Evolutionary conservation across 768 basidiomycete genomes (phyloP), one percentile per base, ranked within the genome.

Genomic region (Lentinula edodes): DNA sequence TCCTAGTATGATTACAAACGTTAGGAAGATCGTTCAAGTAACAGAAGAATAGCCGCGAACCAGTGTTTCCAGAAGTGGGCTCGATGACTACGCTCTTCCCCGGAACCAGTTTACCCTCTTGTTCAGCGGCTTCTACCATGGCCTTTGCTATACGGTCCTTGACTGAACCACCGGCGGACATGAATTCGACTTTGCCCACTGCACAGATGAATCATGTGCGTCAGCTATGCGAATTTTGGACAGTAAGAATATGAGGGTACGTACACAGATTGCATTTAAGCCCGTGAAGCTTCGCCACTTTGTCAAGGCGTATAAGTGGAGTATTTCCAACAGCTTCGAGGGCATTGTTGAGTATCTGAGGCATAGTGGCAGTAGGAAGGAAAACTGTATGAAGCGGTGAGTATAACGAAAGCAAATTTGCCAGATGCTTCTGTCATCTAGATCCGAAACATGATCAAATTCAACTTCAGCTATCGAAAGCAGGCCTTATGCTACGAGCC

Each of bases 61-160:
- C 95, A n/a, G 95, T 96, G 68, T 97, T 96, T 20, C 94, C 94
- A 10, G 91, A 93, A 8, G 92, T 97, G 0, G 97, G 93, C 72
- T 99, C 97, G 62, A 99, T 95, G 61, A 98, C 86, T 56, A 95
- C 86, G 66, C 91, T 93, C 74, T 92, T 80, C 0, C 95, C 95
- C 0, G 91, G 91, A 39, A 92, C 80, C 43, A 99, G 84, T 54
- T 78, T 86, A 38, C 95, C 95, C 38, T 93, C 88, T 58, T 80
- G 79, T 78, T 99, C 97, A 6, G 96, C 97, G n/a, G 88, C 84
- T 65, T 94, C 89, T 1, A 98, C 85, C 96, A 99, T 99, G 10
- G 93, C 87, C 72, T 93, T 95, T 32, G 95, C 95, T 58, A 98
- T 96, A 62, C 95, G 80, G 71, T 98, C 96, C 76, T 99, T 99